Base-by-base conservation (phyloP, 331 rosid genomes). In the Acacia concinna region DNA sequence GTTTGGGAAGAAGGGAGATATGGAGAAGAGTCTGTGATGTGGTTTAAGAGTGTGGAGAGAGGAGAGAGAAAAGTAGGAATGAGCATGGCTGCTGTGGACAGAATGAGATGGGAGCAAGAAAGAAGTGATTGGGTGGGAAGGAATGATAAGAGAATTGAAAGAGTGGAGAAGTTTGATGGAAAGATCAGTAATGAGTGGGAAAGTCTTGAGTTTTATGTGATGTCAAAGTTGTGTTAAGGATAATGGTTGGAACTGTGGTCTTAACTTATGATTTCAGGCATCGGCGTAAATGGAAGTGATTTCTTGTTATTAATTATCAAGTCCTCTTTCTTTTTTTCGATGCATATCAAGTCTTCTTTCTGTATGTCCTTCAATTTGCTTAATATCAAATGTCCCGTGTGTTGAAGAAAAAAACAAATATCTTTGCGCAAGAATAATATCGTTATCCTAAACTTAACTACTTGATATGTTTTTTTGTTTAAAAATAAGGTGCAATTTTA, bases 171-270 rank as follows among this genome's bases (percentile, higher is more conserved):
- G 5, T 57, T 57, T 57, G 64, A 57, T 3, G 18, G 64, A 57
- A 57, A 52, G 28, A 52, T n/a, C n/a, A n/a, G 27, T n/a, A n/a
- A 52, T n/a, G 60, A 52, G 25, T 52, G 60, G 60, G 27, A 52
- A 52, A 52, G 1, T 23, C 27, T 84, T 82, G 84, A 82, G 10
- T 89, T 86, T n/a, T 80, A 73, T 80, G 83, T 73, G 14, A 71
- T 86, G 71, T 79, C 91, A 86, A 64, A 86, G 84, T 41, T 90
- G 88, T 82, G 34, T 70, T 86, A 47, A 83, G 37, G 38, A 77
- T 86, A 88, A 56, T 76, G 79, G 82, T 79, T 77, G 88, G 74
- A 40, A 86, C 32, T 40, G 34, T 84, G 28, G 79, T 83, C 31
- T 72, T 84, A 20, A 30, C 73, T 38, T 68, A 40, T 23, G 52